A percentile compares a stretch with the other conserved stretches of the same genome.
These are phyloP conservation scores for Populus tomentosa DNA, from an alignment of 441 rosid species.

Conservation along the genomic window DNA sequence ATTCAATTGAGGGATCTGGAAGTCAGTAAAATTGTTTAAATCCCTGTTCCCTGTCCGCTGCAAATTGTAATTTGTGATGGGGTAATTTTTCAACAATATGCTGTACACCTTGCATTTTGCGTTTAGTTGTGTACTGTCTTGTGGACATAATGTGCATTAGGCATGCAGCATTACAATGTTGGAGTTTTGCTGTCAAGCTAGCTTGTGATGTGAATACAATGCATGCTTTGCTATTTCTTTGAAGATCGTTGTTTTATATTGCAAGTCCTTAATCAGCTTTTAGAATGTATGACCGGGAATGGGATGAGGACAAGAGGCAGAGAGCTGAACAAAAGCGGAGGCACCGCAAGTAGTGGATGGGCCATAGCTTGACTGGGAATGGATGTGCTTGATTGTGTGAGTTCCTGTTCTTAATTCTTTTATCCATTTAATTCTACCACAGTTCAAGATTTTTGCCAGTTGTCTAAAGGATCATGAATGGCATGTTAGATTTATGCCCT, in stretches of 20 bases:
- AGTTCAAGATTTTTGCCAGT: too few species aligned
- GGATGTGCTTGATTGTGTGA: background rate
- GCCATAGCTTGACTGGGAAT: too few species aligned
- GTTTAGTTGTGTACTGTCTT: background rate
- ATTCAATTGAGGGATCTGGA: background rate
- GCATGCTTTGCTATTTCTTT: background rate
- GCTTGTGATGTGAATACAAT: background rate
- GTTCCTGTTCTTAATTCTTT: background rate
- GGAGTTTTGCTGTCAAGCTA: background rate
- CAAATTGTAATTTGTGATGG: background rate
- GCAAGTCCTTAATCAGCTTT: constrained; percentile 47
- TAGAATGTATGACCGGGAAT: constrained; percentile 88
- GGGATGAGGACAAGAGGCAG: constrained; percentile 99
- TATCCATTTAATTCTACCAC: background rate
- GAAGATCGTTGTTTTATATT: constrained; percentile 9
- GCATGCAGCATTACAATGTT: background rate
- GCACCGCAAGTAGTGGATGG: constrained; percentile 60
- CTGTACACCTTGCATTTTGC: background rate
- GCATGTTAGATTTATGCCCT: background rate
- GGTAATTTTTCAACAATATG: background rate
- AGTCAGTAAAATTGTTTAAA: background rate
- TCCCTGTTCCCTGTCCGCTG: background rate
- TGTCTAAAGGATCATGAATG: background rate
- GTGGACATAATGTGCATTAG: background rate
- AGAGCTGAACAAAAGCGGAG: constrained; percentile 89